Conservation (phyloP, 495 filamentous ascomycete species). For the Podospora australis region DNA sequence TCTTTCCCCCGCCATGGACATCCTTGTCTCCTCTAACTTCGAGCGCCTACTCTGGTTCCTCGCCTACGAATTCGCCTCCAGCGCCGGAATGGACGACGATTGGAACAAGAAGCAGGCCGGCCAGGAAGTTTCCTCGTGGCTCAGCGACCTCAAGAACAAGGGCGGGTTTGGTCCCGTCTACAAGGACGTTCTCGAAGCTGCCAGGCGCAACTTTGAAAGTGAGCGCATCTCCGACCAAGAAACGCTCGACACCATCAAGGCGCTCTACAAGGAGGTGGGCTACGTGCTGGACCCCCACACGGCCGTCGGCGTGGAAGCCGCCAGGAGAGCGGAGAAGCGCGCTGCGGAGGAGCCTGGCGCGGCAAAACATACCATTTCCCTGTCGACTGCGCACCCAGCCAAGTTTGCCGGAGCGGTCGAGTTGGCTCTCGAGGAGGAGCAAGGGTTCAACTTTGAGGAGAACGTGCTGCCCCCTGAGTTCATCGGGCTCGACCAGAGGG, state of each 20-base stretch:
- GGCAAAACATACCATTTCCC: constrained; percentile 51
- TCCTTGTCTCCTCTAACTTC: constrained; percentile 90
- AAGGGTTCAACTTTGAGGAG: constrained; percentile 61
- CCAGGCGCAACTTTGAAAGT: constrained; percentile 64
- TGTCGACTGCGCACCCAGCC: constrained; percentile 89
- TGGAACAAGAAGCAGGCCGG: constrained; percentile 56
- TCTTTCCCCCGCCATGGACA: constrained; percentile 90
- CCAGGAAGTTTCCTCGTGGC: constrained; percentile 63
- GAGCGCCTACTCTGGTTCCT: constrained; percentile 95
- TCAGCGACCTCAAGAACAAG: constrained; percentile 62
- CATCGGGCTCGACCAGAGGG: constrained; percentile 59
- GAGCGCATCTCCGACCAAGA: constrained; percentile 76
- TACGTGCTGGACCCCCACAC: constrained; percentile 93
- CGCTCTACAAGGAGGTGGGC: constrained; percentile 52
- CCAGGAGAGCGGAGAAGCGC: constrained; percentile 57
- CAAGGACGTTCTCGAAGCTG: constrained; percentile 56
- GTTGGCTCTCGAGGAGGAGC: constrained; percentile 58
- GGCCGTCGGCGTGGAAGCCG: constrained; percentile 73
- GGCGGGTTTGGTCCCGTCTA: constrained; percentile 76
- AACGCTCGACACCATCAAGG: constrained; percentile 66
- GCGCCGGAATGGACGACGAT: constrained; percentile 49
- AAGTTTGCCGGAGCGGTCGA: constrained; percentile 83
- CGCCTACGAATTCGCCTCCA: constrained; percentile 54
- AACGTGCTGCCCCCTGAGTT: constrained; percentile 75
- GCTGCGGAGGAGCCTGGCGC: constrained; percentile 36